Percentiles rank a stretch among this genome's conserved stretches.
Conservation (phyloP, 176 grass and related monocot species). For the Oryza rufipogon region DNA sequence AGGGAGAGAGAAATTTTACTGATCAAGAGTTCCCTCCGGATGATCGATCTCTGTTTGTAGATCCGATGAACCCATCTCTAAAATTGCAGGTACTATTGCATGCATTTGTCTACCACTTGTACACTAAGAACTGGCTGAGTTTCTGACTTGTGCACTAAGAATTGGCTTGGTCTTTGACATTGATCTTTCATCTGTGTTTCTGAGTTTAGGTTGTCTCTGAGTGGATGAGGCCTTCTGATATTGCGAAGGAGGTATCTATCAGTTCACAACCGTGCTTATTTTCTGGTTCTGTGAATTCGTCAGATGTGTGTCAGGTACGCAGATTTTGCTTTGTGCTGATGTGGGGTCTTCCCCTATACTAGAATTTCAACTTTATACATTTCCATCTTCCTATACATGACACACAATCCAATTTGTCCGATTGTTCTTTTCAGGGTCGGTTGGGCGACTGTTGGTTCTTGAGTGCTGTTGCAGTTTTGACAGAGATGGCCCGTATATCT, state of each 20-base stretch:
- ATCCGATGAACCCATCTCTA: conserved; percentile 71
- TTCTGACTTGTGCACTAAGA: conserved; percentile 21
- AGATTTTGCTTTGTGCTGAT: background rate
- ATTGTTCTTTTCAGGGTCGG: conserved; percentile 73
- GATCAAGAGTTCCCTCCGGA: conserved; percentile 97
- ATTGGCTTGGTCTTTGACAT: conserved; percentile 28
- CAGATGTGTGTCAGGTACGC: conserved; percentile 96
- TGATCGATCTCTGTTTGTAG: conserved; percentile 80
- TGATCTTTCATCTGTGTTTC: conserved; percentile 30
- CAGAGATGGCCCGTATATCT: conserved; percentile 85
- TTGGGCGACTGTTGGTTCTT: conserved; percentile 99
- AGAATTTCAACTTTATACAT: background rate
- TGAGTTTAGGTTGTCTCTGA: conserved; percentile 91
- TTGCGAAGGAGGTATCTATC: conserved; percentile 78
- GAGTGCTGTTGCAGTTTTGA: conserved; percentile 96
- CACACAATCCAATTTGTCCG: conserved; percentile 3
- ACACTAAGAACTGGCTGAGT: conserved; percentile 27
- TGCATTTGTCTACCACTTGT: conserved; percentile 34
- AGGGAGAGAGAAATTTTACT: conserved; percentile 84
- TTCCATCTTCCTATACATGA: conserved; percentile 18
- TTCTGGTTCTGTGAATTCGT: conserved; percentile 93
- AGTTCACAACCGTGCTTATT: conserved; percentile 83
- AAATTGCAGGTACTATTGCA: conserved; percentile 77
- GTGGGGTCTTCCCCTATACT: background rate
- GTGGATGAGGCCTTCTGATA: conserved; percentile 87